phyloP scores from a whole-genome alignment of 1,139 yeast genomes.

The Sugiyamaella castrensis region DNA sequence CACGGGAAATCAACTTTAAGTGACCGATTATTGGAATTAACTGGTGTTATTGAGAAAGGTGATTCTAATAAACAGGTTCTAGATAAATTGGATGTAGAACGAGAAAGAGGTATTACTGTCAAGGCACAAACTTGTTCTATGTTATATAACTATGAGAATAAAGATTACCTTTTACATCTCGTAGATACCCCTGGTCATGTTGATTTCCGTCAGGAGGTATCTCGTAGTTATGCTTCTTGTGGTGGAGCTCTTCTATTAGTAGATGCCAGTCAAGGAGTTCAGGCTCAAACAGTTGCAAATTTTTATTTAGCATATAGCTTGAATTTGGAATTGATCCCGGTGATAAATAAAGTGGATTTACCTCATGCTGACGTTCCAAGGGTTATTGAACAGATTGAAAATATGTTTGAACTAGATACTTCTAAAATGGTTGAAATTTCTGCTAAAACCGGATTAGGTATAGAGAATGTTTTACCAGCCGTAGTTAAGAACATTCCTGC shows the following conservation, averaged over 20 bases:
- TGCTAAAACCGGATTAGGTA: constrained; percentile 87
- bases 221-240: constrained; percentile 91
- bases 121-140: constrained; percentile 96
- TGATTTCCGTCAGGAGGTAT: constrained; percentile 91
- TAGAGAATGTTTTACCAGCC: constrained; percentile 71
- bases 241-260: constrained; percentile 89
- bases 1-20: constrained; percentile 94
- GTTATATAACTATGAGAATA: constrained; percentile 69
- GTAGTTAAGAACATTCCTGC: constrained; percentile 75
- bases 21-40: constrained; percentile 79
- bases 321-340: constrained; percentile 79
- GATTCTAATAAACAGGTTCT: constrained; percentile 78
- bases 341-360: constrained; percentile 87
- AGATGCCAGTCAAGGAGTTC: constrained; percentile 95
- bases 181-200: constrained; percentile 99
- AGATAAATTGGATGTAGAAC: constrained; percentile 90
- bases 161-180: constrained; percentile 79
- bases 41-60: constrained; percentile 81
- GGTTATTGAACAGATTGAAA: constrained; percentile 79
- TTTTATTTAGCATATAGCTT: constrained; percentile 85
- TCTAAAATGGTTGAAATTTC: constrained; percentile 82
- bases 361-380: constrained; percentile 82
- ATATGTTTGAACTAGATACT: constrained; percentile 73
- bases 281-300: constrained; percentile 97
- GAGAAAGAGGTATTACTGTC: constrained; percentile 94